These are phyloP conservation scores for Podaxis sp. DNA, from an alignment of 768 basidiomycete genomes.

Conservation along the genomic window DNA sequence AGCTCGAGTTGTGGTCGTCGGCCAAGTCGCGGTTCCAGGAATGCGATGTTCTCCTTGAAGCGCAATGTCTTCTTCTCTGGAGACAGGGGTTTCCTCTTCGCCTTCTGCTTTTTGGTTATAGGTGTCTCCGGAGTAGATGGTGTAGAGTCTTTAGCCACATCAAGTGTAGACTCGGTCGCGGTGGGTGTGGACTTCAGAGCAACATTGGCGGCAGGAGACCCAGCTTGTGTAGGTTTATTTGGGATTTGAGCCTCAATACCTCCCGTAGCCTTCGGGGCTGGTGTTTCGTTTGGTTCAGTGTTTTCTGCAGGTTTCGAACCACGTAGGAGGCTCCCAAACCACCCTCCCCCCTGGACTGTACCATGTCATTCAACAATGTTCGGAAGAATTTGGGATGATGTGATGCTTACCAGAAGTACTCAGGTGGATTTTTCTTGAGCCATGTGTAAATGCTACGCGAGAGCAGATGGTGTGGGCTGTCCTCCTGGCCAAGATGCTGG, in stretches of 20 bases:
- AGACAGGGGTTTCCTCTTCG: constrained; percentile 26
- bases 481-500: constrained; percentile 3
- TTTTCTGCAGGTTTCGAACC: not conserved
- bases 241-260: not conserved
- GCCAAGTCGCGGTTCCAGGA: constrained; percentile 39
- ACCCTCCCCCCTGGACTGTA: not conserved
- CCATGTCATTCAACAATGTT: not conserved
- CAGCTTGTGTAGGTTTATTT: not conserved
- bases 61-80: constrained; percentile 29
- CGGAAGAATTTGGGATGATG: not conserved
- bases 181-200: not conserved
- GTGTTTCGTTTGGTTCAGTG: not conserved
- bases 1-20: constrained; percentile 32
- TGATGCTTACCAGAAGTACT: not conserved
- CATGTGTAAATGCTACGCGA: not conserved
- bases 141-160: not conserved
- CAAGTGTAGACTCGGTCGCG: not conserved
- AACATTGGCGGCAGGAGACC: not conserved
- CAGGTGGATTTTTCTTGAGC: not conserved
- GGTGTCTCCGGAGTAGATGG: constrained; percentile 9
- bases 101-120: constrained; percentile 3
- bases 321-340: constrained; percentile 4
- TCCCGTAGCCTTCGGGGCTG: not conserved
- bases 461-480: not conserved
- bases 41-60: constrained; percentile 35